Conservation (phyloP, 305 asterid genomes). For the Lippia alba region DNA sequence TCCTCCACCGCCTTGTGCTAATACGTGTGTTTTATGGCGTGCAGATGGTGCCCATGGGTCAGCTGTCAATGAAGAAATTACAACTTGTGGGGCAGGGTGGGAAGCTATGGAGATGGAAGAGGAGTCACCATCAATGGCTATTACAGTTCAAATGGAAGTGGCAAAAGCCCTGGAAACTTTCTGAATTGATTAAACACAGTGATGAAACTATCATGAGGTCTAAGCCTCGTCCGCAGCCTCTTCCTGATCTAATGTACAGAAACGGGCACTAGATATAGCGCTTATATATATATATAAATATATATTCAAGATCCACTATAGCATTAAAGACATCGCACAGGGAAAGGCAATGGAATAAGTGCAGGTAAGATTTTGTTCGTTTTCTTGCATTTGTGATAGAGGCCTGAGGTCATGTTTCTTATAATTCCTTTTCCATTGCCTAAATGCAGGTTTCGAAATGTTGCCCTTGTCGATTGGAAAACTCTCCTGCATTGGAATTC, state of each 20-base stretch:
- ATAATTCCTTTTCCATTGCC: conserved; percentile 24
- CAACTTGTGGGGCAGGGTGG: conserved; percentile 77
- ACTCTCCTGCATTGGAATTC: conserved; percentile 19
- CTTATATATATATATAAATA: conserved; percentile 32
- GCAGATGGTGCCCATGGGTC: conserved; percentile 81
- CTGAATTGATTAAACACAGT: conserved; percentile 75
- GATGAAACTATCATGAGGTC: conserved; percentile 75
- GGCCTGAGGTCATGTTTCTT: not conserved
- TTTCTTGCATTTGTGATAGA: not conserved
- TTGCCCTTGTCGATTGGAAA: conserved; percentile 19
- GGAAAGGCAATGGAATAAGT: conserved; percentile 43
- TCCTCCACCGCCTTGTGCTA: not conserved
- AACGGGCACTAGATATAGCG: conserved; percentile 45
- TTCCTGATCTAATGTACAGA: conserved; percentile 57
- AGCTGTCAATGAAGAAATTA: conserved; percentile 74
- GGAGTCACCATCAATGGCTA: conserved; percentile 90
- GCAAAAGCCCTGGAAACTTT: conserved; percentile 92
- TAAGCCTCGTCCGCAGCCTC: conserved; percentile 69
- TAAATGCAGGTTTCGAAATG: conserved; percentile 34
- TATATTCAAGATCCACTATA: conserved; percentile 37
- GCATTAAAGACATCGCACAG: conserved; percentile 44
- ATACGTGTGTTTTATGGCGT: not conserved
- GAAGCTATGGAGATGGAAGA: conserved; percentile 88
- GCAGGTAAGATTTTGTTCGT: conserved; percentile 44
- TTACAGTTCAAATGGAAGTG: conserved; percentile 90